Evolutionary conservation across 805 yeast genomes (phyloP).

Genomic region (Metschnikowia orientalis): DNA sequence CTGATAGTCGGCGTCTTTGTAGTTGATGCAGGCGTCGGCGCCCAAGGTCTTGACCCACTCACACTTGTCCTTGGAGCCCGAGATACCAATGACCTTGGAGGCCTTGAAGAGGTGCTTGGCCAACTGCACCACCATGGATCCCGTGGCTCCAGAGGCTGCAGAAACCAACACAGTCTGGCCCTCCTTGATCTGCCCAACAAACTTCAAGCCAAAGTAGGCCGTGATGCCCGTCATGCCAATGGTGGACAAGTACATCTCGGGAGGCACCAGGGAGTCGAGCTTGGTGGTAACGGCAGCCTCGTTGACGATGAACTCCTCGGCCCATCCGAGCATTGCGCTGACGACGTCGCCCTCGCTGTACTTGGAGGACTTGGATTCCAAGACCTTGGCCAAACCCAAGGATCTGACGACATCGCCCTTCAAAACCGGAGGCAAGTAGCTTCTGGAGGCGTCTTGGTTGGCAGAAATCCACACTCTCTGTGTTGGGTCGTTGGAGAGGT

Average conservation of each 20-base stretch:
- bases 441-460: slow-evolving; percentile 25
- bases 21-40: slow-evolving; percentile 51
- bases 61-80: slow-evolving; percentile 56
- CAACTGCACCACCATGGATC: slow-evolving; percentile 53
- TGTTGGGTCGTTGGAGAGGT: slow-evolving; percentile 58
- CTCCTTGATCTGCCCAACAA: slow-evolving; percentile 43
- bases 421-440: slow-evolving; percentile 35
- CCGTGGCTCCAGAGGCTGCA: slow-evolving; percentile 78
- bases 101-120: slow-evolving; percentile 52
- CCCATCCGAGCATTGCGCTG: slow-evolving; percentile 41
- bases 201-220: slow-evolving; percentile 52
- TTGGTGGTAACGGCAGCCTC: slow-evolving; percentile 25
- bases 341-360: slow-evolving; percentile 44
- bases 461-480: slow-evolving; percentile 54
- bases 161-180: slow-evolving; percentile 50
- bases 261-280: slow-evolving; percentile 29
- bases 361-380: slow-evolving; percentile 41
- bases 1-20: slow-evolving; percentile 37
- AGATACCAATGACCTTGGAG: slow-evolving; percentile 53
- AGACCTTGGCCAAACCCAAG: slow-evolving; percentile 46
- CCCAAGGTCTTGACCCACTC: slow-evolving; percentile 52
- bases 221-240: slow-evolving; percentile 59
- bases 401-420: slow-evolving; percentile 44
- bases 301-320: slow-evolving; percentile 39
- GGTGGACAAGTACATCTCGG: slow-evolving; percentile 43